Evolutionary conservation across 163 green algal genomes (phyloP), one percentile per base, ranked within the genome.

Genomic region (Prototheca wickerhamii): DNA sequence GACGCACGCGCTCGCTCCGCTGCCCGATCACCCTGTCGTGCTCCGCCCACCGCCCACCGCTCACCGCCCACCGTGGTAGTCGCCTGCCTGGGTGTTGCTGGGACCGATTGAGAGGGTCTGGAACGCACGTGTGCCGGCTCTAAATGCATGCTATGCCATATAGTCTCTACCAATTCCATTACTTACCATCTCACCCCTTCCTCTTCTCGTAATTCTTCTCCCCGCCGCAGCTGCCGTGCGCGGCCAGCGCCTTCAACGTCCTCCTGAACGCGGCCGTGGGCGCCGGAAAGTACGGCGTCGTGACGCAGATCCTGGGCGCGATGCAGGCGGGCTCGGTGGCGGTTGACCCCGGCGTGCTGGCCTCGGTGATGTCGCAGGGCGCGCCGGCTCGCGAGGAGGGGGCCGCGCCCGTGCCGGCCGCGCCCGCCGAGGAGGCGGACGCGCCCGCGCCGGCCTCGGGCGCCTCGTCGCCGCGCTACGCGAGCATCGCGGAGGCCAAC

Each of bases 291-390:
- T 55, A 57, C 21, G 35, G 33, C 15, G 51, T 20, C 1, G 37
- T 67, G 61, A 57, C 64, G 29, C 30, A 65, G 1, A 21, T 64
- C 46, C 60, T 76, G 33, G 53, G 17, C 0, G 23, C 33, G 28
- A 76, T 76, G 69, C 56, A 65, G 18, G 46, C 32, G 10, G 29
- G 44, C 2, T 49, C 51, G 25, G 23, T 76, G 43, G 56, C 66
- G 44, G 69, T 76, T 43, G 51, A 60, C 32, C 33, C 68, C 4
- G 10, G 2, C 1, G 53, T 43, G 10, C 37, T 44, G 23, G 68
- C 61, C 3, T 15, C 32, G 0, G 6, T 60, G 50, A 61, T 74
- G 59, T 12, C 44, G 8, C 20, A 35, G 43, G 23, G 17, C 12
- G 12, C 52, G 52, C 12, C 30, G 52, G 30, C 10, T 15, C 10